Base-by-base conservation (phyloP, 768 basidiomycete species). In the Trametes cubensis region DNA sequence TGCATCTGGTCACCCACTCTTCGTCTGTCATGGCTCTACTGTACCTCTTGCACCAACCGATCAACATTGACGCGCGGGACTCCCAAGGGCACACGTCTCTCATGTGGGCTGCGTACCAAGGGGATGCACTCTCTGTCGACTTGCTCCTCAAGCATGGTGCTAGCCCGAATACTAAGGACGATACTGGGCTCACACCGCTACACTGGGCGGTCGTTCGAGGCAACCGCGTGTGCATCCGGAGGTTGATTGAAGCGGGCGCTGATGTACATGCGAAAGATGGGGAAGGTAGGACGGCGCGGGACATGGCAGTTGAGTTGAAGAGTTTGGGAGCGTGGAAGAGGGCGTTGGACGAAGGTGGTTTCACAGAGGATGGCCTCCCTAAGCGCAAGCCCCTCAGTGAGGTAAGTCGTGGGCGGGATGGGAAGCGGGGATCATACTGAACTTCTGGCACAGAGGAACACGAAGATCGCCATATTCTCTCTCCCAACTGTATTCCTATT, bases 101-200 rank as follows among this genome's bases (percentile, higher is more conserved):
- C 52, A 97, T 98, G 93, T 99, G 97, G 97, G 97, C 97, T 6
- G 93, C 94, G 10, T 99, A 98, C 75, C 97, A 99, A 73, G 97
- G 97, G 48, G 97, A 99, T 71, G 95, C 94, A 2, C 83, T 98
- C 38, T 94, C 92, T 3, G 95, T 98, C 6, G 95, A 98, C 65
- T 75, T 98, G 48, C 76, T 99, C 44, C 81, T 99, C 54, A 84
- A 87, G 58, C 92, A 95, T 66, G 93, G 93, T 3, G 95, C 97
- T 2, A 90, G 86, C 60, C 80, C 88, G 0, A 86, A 86, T 61
- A 74, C 88, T 14, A 83, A 83, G 39, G 97, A 98, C 71, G 87
- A 92, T 68, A 76, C 83, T 0, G 95, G 94, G 0, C 81, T 99
- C 54, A 83, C 93, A 1, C 92, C 96, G 2, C 79, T 99, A 39